Evolutionary conservation across 2,329 filamentous ascomycete genomes (phyloP), one percentile per base, ranked within the genome.

Genomic region (Ophiocordyceps camponoti-leonardi): DNA sequence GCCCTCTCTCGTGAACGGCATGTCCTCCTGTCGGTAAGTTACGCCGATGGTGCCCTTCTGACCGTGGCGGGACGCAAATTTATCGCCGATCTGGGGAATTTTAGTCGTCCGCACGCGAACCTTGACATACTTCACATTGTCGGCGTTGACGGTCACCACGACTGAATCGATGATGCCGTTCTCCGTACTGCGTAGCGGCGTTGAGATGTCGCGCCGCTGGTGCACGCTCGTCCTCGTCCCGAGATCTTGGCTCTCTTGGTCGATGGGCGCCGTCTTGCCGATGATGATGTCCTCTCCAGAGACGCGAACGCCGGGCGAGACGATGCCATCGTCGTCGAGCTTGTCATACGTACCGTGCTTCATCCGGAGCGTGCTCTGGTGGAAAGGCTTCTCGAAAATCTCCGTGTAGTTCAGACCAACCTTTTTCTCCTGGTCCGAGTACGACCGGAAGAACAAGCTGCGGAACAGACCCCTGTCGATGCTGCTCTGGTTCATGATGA

Each of bases 401-500:
- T 98, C 93, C 6, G 95, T 79, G 37, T 93, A 81, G 52, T 87
- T 86, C 67, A 96, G 83, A 50, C 92, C 92, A 28, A 98, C 83
- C 52, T 86, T 83, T 73, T 96, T 96, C 67, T 98, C 92, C 52
- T 87, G 86, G 58, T 98, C 92, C 30, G 87, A 93, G 65, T 98
- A 98, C 12, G 90, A 87, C 54, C 93, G 81, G 76, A 94, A 98
- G 71, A 96, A 98, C 46, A 98, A 67, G 75, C 87, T 95, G 58
- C 93, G 79, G 81, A 98, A 98, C 5, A 98, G 73, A 50, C 92
- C 92, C 58, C 92, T 84, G 63, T 98, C 92, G 57, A 98, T 96
- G 64, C 87, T 94, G 67, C 87, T 95, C 68, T 98, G 92, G 64
- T 98, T 98, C 92, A 98, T 96, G 57, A 98, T 94, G 53, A 98